Conservation (phyloP, 2,329 filamentous ascomycete genomes). For the Diplodia scrobiculata region DNA sequence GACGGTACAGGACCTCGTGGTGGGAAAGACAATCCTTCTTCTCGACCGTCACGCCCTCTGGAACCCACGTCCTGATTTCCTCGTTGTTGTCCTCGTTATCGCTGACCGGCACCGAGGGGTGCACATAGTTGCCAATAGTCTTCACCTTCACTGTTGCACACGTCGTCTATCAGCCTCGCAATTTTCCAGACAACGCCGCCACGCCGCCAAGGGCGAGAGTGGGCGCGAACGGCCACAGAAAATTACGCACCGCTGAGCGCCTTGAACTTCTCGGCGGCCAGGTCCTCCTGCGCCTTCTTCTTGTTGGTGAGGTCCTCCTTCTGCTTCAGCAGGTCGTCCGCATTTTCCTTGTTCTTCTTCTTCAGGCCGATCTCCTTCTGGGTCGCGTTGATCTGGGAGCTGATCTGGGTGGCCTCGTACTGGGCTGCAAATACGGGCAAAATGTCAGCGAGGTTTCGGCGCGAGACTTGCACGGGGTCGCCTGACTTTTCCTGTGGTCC, state of each 20-base stretch:
- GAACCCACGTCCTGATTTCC: constrained; percentile 75
- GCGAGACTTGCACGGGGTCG: neutral
- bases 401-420: constrained; percentile 77
- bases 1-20: constrained; percentile 84
- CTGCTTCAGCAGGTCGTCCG: constrained; percentile 73
- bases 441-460: neutral
- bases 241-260: constrained; percentile 58
- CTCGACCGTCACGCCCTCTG: constrained; percentile 71
- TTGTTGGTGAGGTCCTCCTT: constrained; percentile 77
- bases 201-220: neutral
- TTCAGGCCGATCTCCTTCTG: constrained; percentile 89
- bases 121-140: constrained; percentile 87
- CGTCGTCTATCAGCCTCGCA: neutral
- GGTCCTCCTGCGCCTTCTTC: constrained; percentile 76
- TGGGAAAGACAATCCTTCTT: constrained; percentile 82
- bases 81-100: constrained; percentile 88
- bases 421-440: constrained; percentile 55
- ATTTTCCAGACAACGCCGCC: neutral
- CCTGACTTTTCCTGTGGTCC: constrained; percentile 73
- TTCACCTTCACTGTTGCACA: constrained; percentile 64
- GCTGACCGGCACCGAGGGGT: constrained; percentile 80
- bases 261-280: constrained; percentile 73
- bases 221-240: neutral
- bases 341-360: constrained; percentile 94
- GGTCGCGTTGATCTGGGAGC: constrained; percentile 80